Base-by-base conservation (phyloP, 768 basidiomycete species). In the Ramaria sp. region DNA sequence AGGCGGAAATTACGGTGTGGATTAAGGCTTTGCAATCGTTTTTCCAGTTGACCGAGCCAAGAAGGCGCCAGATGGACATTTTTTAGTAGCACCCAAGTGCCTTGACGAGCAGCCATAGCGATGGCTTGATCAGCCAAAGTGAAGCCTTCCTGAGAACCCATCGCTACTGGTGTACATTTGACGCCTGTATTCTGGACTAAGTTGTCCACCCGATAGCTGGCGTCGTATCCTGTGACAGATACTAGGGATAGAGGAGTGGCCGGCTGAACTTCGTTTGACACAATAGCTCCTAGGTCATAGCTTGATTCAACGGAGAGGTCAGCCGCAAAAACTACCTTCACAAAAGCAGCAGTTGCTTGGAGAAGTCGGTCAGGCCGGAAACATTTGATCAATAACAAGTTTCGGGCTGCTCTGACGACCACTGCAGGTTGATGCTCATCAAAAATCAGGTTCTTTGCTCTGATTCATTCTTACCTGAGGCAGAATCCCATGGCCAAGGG, bases 91-190 rank as follows among this genome's bases (percentile, higher is more conserved):
- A 99, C 95, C 94, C 94, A 96, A 30, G 87, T 79, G 10, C 96
- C 96, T 68, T 90, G 88, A 10, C 95, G 81, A 24, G 93, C 88
- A 38, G 94, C 96, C 22, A 83, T 72, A 28, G 88, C 85, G 58
- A 99, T 96, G 2, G 95, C 94, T 69, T 96, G 94, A 63, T 99
- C 95, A 10, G 96, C 96, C 1, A 94, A 76, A 3, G 82, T 81
- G 67, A 91, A 95, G n/a, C 95, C 95, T 74, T 99, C 96, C 59
- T 93, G 87, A 1, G 95, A 96, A 22, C 96, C 96, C 93, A 99
- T 96, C 13, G 96, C 96, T 22, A 99, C 90, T 1, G 91, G 89
- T 1, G 85, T 75, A 55, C 91, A 93, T 24, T 85, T 81, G 27
- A 80, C 75, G 15, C 83, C 81, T 10, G 82, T 82, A 50, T 82